phyloP scores from a whole-genome alignment of 139 green algal species.

The Nannochloris sp. region DNA sequence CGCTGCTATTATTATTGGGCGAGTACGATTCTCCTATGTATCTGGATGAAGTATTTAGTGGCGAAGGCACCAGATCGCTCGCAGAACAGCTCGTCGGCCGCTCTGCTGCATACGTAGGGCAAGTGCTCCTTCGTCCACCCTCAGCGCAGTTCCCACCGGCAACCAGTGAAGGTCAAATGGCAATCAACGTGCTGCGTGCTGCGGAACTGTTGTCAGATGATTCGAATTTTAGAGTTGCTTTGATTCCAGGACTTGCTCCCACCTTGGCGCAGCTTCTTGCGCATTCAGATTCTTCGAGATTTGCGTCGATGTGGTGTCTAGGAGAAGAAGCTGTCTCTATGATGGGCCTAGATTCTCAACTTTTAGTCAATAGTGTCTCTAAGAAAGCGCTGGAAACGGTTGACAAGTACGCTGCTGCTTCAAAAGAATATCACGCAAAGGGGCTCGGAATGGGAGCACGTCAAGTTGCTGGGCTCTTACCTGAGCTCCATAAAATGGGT shows the following conservation, averaged over 20 bases:
- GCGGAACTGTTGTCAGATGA: slow-evolving; percentile 35
- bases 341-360: neutral
- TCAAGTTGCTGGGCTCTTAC: neutral
- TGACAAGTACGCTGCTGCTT: neutral
- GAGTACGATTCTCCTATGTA: slow-evolving; percentile 18
- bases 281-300: neutral
- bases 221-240: slow-evolving; percentile 24
- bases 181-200: slow-evolving; percentile 26
- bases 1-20: slow-evolving; percentile 25
- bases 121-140: slow-evolving; percentile 30
- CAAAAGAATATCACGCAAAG: neutral
- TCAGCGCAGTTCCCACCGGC: neutral
- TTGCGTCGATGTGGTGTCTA: slow-evolving; percentile 10
- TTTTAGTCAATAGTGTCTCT: neutral
- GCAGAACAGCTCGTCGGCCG: slow-evolving; percentile 13
- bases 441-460: no score
- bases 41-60: slow-evolving; percentile 1
- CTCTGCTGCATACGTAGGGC: slow-evolving; percentile 8
- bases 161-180: slow-evolving; percentile 24
- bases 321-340: neutral
- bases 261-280: slow-evolving; percentile 17
- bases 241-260: slow-evolving; percentile 10
- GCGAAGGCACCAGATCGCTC: neutral
- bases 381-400: neutral
- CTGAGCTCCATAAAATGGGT: slow-evolving; percentile 4